Percentiles rank a stretch among this genome's conserved stretches.
phyloP scores from a whole-genome alignment of 2,329 filamentous ascomycete genomes.

The Gaeumannomyces sp. region DNA sequence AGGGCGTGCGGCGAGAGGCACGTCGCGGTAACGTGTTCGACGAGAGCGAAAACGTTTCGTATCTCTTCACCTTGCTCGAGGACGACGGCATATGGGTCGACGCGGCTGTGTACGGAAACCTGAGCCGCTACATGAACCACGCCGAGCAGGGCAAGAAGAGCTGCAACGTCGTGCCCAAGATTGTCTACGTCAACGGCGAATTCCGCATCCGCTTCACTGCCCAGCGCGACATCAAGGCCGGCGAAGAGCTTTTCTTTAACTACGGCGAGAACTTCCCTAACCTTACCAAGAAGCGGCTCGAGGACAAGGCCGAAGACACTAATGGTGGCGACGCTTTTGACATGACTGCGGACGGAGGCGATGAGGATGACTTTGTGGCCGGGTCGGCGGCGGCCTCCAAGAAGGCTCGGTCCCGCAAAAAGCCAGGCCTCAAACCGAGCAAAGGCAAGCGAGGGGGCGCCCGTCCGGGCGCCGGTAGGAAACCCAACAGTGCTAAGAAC shows the following conservation, averaged over 20 bases:
- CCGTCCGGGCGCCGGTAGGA: slow-evolving; percentile 9
- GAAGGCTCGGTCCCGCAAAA: not conserved
- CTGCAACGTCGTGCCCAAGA: slow-evolving; percentile 58
- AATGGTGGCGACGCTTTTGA: not conserved
- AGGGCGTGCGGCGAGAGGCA: slow-evolving; percentile 62
- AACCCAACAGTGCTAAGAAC: slow-evolving; percentile 8
- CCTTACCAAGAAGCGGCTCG: slow-evolving; percentile 45
- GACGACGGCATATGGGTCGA: slow-evolving; percentile 64
- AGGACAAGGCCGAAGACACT: slow-evolving; percentile 29
- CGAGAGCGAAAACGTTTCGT: slow-evolving; percentile 59
- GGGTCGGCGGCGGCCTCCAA: not conserved
- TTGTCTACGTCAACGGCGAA: slow-evolving; percentile 68
- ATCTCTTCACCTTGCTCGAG: slow-evolving; percentile 54
- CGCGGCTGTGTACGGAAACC: slow-evolving; percentile 70
- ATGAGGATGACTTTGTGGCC: not conserved
- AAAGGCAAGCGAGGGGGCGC: slow-evolving; percentile 9
- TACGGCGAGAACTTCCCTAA: slow-evolving; percentile 67
- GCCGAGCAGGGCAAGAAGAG: slow-evolving; percentile 48
- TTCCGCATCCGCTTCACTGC: slow-evolving; percentile 72
- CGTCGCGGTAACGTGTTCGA: slow-evolving; percentile 55
- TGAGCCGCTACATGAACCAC: slow-evolving; percentile 80
- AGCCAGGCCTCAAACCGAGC: slow-evolving; percentile 10
- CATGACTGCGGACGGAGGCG: not conserved
- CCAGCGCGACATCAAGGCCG: slow-evolving; percentile 57
- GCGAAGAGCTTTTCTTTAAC: slow-evolving; percentile 76